Conservation (phyloP, 257 asterid species). For the Solanum pennellii region DNA sequence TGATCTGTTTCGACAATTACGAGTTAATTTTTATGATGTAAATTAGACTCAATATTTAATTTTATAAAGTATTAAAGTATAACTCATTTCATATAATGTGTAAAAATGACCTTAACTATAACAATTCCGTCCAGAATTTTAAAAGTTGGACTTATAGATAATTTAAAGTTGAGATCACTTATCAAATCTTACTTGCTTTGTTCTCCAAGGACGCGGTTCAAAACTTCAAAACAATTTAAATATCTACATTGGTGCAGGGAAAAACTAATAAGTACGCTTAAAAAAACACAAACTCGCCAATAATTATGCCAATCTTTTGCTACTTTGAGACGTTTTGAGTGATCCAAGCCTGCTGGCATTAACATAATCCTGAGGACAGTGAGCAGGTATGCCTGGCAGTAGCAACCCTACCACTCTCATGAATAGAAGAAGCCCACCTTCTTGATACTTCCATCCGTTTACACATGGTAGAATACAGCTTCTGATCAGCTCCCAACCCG, state of each 20-base stretch:
- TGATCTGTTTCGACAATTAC: not conserved
- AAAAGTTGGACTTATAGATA: too few species aligned
- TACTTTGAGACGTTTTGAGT: not conserved
- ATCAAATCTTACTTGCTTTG: not conserved
- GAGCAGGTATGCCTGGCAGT: slow-evolving; percentile 37
- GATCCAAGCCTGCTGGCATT: slow-evolving; percentile 38
- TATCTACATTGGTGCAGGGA: not conserved
- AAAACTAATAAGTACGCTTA: not conserved
- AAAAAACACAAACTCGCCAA: not conserved
- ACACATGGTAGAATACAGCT: slow-evolving; percentile 33
- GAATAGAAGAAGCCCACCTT: slow-evolving; percentile 17
- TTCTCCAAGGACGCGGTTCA: not conserved
- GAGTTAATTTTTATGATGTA: too few species aligned
- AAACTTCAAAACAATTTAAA: not conserved
- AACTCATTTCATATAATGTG: not conserved
- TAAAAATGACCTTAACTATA: not conserved
- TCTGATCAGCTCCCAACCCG: slow-evolving; percentile 48
- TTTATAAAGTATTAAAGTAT: too few species aligned
- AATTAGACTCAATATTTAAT: not conserved
- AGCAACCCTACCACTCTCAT: slow-evolving; percentile 26
- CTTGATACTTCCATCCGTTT: slow-evolving; percentile 36
- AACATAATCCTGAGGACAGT: slow-evolving; percentile 40
- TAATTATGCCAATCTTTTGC: not conserved
- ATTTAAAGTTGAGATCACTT: not conserved
- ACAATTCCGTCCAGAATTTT: too few species aligned